Conservation (phyloP, 2,329 filamentous ascomycete species). For the Talaromyces sp. region DNA sequence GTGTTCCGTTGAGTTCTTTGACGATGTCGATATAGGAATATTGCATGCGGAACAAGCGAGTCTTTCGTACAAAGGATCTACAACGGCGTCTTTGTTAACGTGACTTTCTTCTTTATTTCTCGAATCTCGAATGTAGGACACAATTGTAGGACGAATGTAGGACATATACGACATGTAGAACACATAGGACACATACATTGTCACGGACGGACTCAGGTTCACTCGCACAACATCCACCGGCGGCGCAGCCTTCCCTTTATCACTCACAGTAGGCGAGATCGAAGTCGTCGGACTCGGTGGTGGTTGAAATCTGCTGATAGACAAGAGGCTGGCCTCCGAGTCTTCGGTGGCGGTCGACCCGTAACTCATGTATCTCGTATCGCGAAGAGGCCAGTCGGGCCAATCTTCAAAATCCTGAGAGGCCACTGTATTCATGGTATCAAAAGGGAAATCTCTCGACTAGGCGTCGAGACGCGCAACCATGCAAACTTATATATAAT, state of each 20-base stretch:
- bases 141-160: neutral
- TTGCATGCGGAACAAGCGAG: slow-evolving; percentile 41
- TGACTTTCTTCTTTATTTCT: neutral
- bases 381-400: slow-evolving; percentile 33
- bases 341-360: slow-evolving; percentile 28
- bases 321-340: slow-evolving; percentile 33
- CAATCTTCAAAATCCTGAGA: slow-evolving; percentile 25
- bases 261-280: slow-evolving; percentile 22
- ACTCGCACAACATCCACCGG: slow-evolving; percentile 31
- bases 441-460: neutral
- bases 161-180: neutral
- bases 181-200: slow-evolving; percentile 30
- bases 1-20: slow-evolving; percentile 37
- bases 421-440: slow-evolving; percentile 27
- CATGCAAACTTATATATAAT: neutral
- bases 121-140: neutral
- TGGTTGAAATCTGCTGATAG: slow-evolving; percentile 28
- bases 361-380: slow-evolving; percentile 30
- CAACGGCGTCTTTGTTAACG: neutral
- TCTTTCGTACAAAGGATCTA: slow-evolving; percentile 42
- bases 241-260: slow-evolving; percentile 25
- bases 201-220: slow-evolving; percentile 33
- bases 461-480: neutral
- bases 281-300: slow-evolving; percentile 32
- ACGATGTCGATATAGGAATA: slow-evolving; percentile 42